Conservation (phyloP, 257 asterid species). For the Solanum chmielewskii region DNA sequence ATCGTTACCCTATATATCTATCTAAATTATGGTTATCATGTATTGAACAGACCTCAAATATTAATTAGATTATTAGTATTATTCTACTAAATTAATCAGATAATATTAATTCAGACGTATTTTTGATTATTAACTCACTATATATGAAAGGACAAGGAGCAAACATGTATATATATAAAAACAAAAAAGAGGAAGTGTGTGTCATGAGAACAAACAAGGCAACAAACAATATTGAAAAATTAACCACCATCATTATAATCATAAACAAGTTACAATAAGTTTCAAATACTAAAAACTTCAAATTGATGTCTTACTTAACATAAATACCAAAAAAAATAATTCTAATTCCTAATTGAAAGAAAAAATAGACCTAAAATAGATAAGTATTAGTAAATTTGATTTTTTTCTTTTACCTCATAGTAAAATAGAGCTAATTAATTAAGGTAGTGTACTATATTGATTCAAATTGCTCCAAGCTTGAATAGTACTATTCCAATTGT, state of each 20-base stretch:
- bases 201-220: background rate
- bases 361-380: background rate
- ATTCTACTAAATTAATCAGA: background rate
- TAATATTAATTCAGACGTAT: too few species aligned
- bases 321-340: background rate
- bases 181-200: too few species aligned
- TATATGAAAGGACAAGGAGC: background rate
- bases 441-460: conserved; percentile 45
- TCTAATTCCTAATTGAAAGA: background rate
- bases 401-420: background rate
- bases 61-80: too few species aligned
- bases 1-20: too few species aligned
- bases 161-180: background rate
- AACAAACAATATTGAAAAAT: background rate
- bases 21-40: background rate
- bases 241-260: background rate
- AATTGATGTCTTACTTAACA: background rate
- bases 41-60: background rate
- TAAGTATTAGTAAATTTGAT: background rate
- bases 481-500: conserved; percentile 45
- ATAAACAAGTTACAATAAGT: background rate
- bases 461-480: conserved; percentile 53
- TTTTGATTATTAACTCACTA: background rate
- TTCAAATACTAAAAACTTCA: background rate
- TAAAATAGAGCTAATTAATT: background rate